Conservation (phyloP, 495 filamentous ascomycete genomes). For the Aeminium ludgeri region DNA sequence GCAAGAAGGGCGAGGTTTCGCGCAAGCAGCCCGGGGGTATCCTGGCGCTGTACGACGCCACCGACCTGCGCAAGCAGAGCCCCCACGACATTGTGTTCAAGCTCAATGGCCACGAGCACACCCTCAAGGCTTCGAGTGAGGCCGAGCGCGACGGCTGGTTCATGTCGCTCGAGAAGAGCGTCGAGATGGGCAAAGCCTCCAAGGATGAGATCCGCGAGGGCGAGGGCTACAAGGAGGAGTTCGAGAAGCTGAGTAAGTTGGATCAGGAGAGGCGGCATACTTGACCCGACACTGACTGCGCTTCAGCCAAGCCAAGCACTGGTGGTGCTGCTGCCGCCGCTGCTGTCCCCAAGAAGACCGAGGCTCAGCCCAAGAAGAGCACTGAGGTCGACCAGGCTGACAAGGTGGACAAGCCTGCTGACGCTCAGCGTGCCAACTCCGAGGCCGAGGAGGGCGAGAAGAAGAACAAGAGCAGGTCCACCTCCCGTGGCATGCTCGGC, state of each 20-base stretch:
- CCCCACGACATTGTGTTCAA: constrained; percentile 69
- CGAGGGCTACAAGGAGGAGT: constrained; percentile 32
- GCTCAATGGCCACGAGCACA: constrained; percentile 71
- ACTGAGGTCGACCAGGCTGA: constrained; percentile 20
- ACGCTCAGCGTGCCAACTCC: constrained; percentile 14
- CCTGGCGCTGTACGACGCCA: constrained; percentile 39
- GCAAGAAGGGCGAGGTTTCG: constrained; percentile 50
- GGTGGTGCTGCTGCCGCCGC: constrained; percentile 9
- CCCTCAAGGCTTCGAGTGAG: constrained; percentile 57
- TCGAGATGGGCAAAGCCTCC: constrained; percentile 33
- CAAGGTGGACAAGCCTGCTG: constrained; percentile 12
- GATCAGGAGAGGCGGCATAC: constrained; percentile 11
- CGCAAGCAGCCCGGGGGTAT: not conserved
- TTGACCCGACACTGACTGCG: constrained; percentile 24
- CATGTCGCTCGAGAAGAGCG: constrained; percentile 37
- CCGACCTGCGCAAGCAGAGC: constrained; percentile 59
- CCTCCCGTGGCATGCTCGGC: constrained; percentile 72
- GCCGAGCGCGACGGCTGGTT: constrained; percentile 87
- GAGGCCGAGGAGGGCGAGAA: constrained; percentile 27
- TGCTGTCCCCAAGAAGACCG: constrained; percentile 16
- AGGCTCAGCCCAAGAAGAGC: constrained; percentile 25
- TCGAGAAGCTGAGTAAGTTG: constrained; percentile 28
- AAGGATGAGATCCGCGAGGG: constrained; percentile 28
- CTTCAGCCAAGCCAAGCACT: constrained; percentile 19
- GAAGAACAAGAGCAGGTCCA: constrained; percentile 42